These are phyloP conservation scores for Hortiboletus flavorubellus DNA, from an alignment of 768 basidiomycete genomes.

Conservation along the genomic window DNA sequence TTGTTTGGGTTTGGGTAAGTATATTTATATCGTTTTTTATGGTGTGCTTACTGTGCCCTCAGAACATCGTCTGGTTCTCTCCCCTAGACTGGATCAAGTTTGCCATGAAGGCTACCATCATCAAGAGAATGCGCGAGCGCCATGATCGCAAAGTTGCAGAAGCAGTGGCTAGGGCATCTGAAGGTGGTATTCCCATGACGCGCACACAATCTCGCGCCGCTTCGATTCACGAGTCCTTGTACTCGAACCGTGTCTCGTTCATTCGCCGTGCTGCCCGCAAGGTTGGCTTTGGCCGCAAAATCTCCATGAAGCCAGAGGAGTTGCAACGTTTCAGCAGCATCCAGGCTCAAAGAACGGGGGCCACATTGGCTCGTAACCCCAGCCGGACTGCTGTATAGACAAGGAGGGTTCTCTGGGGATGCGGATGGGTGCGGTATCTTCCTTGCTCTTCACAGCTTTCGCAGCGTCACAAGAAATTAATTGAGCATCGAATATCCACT, in stretches of 20 bases:
- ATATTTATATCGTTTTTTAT: not conserved
- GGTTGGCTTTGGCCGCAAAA: slow-evolving; percentile 82
- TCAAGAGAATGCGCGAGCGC: slow-evolving; percentile 77
- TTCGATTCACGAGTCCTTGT: slow-evolving; percentile 86
- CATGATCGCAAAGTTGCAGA: slow-evolving; percentile 41
- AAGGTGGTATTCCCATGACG: slow-evolving; percentile 60
- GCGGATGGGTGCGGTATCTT: slow-evolving; percentile 22
- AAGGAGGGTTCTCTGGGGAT: not conserved
- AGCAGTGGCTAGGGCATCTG: slow-evolving; percentile 33
- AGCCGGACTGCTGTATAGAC: slow-evolving; percentile 53
- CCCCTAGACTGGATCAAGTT: slow-evolving; percentile 97
- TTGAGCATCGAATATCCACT: slow-evolving; percentile 30
- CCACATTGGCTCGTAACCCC: slow-evolving; percentile 74
- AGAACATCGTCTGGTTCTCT: slow-evolving; percentile 96
- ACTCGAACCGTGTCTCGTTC: slow-evolving; percentile 94
- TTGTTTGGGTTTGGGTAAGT: slow-evolving; percentile 94
- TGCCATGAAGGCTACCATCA: slow-evolving; percentile 90
- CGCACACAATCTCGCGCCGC: slow-evolving; percentile 89
- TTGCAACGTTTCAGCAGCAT: slow-evolving; percentile 83
- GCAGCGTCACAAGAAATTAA: slow-evolving; percentile 16
- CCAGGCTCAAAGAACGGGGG: slow-evolving; percentile 77
- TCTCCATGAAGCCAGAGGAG: slow-evolving; percentile 81
- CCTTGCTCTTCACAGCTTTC: slow-evolving; percentile 18
- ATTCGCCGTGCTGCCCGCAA: slow-evolving; percentile 83
- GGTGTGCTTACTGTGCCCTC: slow-evolving; percentile 10